phyloP scores from a whole-genome alignment of 2,329 filamentous ascomycete species.

The Pseudogymnoascus sp. region DNA sequence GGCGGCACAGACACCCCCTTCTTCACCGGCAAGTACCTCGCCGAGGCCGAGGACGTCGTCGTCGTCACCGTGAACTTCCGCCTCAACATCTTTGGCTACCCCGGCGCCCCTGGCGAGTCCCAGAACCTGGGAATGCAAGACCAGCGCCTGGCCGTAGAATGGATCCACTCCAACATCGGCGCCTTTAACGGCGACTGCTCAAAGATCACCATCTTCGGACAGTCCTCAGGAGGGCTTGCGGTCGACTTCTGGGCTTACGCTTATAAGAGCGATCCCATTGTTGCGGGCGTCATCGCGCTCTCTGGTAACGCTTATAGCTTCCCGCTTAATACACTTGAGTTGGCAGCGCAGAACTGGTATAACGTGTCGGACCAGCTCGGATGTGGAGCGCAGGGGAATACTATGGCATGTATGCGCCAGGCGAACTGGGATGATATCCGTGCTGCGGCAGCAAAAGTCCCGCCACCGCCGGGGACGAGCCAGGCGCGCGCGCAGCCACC shows the following conservation, averaged over 20 bases:
- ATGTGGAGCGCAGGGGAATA: conserved; percentile 15
- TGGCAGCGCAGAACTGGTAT: conserved; percentile 14
- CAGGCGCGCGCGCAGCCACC: conserved; percentile 12
- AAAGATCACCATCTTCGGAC: conserved; percentile 47
- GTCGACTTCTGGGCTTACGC: conserved; percentile 15
- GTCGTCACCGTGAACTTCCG: conserved; percentile 19
- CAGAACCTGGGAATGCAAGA: conserved; percentile 47
- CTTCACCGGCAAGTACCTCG: conserved; percentile 12
- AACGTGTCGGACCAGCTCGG: conserved; percentile 15
- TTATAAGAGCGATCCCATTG: conserved; percentile 19
- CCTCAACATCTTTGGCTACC: conserved; percentile 10
- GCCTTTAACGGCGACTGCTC: conserved; percentile 45
- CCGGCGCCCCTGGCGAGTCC: background rate
- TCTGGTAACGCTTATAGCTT: conserved; percentile 20
- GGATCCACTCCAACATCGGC: conserved; percentile 45
- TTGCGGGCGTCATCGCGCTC: conserved; percentile 19
- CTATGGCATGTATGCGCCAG: conserved; percentile 14
- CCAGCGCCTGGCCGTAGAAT: conserved; percentile 44
- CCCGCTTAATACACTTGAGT: conserved; percentile 10
- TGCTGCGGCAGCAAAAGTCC: conserved; percentile 13
- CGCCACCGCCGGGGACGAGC: conserved; percentile 4
- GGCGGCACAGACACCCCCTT: background rate
- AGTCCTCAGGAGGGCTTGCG: conserved; percentile 43
- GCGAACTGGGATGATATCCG: conserved; percentile 13
- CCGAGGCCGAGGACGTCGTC: conserved; percentile 15